phyloP scores from a whole-genome alignment of 2,329 filamentous ascomycete genomes.

The Hypoxylon sp. region DNA sequence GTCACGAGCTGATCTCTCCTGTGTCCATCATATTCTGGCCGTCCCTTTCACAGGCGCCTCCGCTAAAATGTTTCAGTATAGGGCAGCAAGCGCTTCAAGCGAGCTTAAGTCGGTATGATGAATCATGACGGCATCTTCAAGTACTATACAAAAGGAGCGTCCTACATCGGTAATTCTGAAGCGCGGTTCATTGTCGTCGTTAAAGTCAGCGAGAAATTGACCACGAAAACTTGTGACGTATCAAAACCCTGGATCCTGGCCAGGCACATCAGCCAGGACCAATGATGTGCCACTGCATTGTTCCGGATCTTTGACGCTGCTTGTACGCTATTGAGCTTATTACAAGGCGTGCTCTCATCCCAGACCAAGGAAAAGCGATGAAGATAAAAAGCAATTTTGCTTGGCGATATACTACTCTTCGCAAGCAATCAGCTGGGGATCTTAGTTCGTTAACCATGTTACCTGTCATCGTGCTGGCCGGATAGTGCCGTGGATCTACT shows the following conservation, averaged over 20 bases:
- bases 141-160: slow-evolving; percentile 10
- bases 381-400: not conserved
- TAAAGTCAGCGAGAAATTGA: slow-evolving; percentile 30
- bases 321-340: slow-evolving; percentile 18
- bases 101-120: slow-evolving; percentile 20
- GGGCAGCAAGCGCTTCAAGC: slow-evolving; percentile 24
- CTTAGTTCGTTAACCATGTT: not conserved
- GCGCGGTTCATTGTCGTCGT: slow-evolving; percentile 39
- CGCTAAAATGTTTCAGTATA: slow-evolving; percentile 9
- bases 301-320: slow-evolving; percentile 34
- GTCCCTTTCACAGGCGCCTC: slow-evolving; percentile 11
- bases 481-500: slow-evolving; percentile 15
- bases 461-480: slow-evolving; percentile 15
- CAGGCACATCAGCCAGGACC: slow-evolving; percentile 27
- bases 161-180: slow-evolving; percentile 29
- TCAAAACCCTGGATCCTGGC: slow-evolving; percentile 13
- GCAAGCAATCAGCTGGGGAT: slow-evolving; percentile 3
- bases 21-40: slow-evolving; percentile 18
- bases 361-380: not conserved
- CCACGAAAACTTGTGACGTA: slow-evolving; percentile 37
- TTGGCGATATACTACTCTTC: slow-evolving; percentile 34
- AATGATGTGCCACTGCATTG: slow-evolving; percentile 30
- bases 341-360: slow-evolving; percentile 6
- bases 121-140: slow-evolving; percentile 32
- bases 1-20: slow-evolving; percentile 39